Base-by-base conservation (phyloP, 495 filamentous ascomycete species). In the Bombardia bombarda region DNA sequence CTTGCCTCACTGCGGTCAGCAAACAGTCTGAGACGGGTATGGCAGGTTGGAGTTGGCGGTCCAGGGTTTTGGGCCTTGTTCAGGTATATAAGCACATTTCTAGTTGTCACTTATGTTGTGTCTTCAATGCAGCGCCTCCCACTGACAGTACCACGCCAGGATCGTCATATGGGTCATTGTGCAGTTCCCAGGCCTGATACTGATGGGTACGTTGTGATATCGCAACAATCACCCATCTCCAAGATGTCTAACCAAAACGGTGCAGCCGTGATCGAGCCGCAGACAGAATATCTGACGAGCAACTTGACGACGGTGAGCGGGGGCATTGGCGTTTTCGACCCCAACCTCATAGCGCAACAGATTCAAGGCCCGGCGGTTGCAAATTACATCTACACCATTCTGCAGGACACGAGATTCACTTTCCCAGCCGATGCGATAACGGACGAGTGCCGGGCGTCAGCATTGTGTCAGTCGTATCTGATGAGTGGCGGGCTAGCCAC, bases 61-160 rank as follows among this genome's bases (percentile, higher is more conserved):
- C 21, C 37, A 6, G 37, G 37, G n/a, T 24, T 40, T 24, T 40
- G 37, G 37, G 37, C 37, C 13, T 40, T 40, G 20, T n/a, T 40
- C 7, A 40, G 24, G 37, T 40, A 14, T 3, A 30, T 30, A 7
- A 7, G 7, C 26, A 30, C 7, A 30, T 7, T 30, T 30, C 26
- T 13, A 13, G 26, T 30, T 30, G 26, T 13, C 7, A 13, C 26
- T 13, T 13, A 30, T 30, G 26, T 30, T 7, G 7, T 30, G 13
- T 7, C 26, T 30, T 30, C 7, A 30, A n/a, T n/a, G n/a, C n/a
- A n/a, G n/a, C n/a, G n/a, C n/a, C n/a, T n/a, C n/a, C n/a, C n/a
- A n/a, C n/a, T n/a, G n/a, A n/a, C n/a, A n/a, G n/a, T 30, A 13
- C 26, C 10, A 14, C 7, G 10, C 4, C 7, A 40, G 37, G n/a